Base-by-base conservation (phyloP, 495 filamentous ascomycete species). In the Podospora tetraspora region DNA sequence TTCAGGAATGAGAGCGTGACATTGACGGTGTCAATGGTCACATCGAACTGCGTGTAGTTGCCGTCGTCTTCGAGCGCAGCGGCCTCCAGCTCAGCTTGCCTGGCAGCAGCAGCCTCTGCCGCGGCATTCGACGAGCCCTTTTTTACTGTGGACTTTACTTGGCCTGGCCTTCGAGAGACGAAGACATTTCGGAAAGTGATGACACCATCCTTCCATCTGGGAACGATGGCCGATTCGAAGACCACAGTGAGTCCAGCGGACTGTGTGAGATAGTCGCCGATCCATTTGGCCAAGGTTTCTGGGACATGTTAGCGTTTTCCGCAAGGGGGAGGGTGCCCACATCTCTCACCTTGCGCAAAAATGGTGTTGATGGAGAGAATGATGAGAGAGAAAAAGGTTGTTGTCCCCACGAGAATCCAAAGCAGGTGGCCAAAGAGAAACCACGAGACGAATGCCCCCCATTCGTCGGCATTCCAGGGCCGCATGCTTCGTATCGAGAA, bases 111-210 rank as follows among this genome's bases (percentile, higher is more conserved):
- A 2, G 90, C 93, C 0, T 93, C 94, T 3, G 94, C 93, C 0
- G 93, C 93, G 63, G 86, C 91, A 61, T 88, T 88, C 19, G 93
- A 88, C 11, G 95, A 97, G 3, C 95, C 95, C 81, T 99, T 98
- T 78, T 88, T 94, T 56, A 99, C 96, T 74, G 92, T 86, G 0
- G 88, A 84, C 59, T 86, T 89, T 10, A 77, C 76, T 73, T 96
- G 91, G 2, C 95, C 95, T 12, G 96, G 96, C 66, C 95, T 83
- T 64, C 94, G 84, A 9, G 95, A 98, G 3, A 98, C 91, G 74
- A 98, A 98, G 10, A 99, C 95, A 75, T 97, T 97, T 73, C 92
- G 91, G 81, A 99, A 96, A 0, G 92, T 92, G 68, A 99, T 99
- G 24, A 97, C 93, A 12, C 93, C 93, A 73, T 92, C 89, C 70